Percentiles rank a stretch among this genome's conserved stretches.
These are phyloP conservation scores for Ogataea pignaliae DNA, from an alignment of 805 yeast genomes.

Conservation along the genomic window DNA sequence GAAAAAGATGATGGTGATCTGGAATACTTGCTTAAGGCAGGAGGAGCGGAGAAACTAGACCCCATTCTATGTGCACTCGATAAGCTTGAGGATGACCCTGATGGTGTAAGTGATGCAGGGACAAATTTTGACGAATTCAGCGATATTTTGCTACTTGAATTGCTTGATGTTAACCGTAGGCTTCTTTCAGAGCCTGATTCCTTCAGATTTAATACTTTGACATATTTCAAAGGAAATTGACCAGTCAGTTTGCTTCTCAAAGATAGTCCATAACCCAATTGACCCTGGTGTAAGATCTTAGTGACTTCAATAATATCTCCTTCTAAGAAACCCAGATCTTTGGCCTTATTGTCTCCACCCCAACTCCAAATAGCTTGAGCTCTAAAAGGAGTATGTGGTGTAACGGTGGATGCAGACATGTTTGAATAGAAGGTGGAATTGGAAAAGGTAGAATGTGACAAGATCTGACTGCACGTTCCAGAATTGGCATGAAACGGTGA, in stretches of 20 bases:
- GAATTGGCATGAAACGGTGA: no score
- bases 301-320: slow-evolving; percentile 84
- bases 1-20: background rate
- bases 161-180: slow-evolving; percentile 9
- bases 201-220: slow-evolving; percentile 44
- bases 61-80: slow-evolving; percentile 11
- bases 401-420: no score
- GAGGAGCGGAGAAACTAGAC: slow-evolving; percentile 14
- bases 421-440: no score
- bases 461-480: no score
- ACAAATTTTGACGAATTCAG: slow-evolving; percentile 6
- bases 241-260: slow-evolving; percentile 80
- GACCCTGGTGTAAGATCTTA: slow-evolving; percentile 54
- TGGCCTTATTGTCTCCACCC: slow-evolving; percentile 84
- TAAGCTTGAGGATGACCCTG: slow-evolving; percentile 15
- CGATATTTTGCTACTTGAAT: slow-evolving; percentile 8
- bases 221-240: slow-evolving; percentile 83
- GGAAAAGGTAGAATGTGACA: no score
- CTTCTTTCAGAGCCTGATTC: slow-evolving; percentile 19
- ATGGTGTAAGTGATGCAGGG: slow-evolving; percentile 8
- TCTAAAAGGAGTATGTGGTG: slow-evolving; percentile 23
- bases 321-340: slow-evolving; percentile 87
- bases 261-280: slow-evolving; percentile 87
- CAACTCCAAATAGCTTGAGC: slow-evolving; percentile 75
- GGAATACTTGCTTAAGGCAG: background rate